These are phyloP conservation scores for Debaryomyces tyrocola DNA, from an alignment of 805 yeast species.

Conservation along the genomic window DNA sequence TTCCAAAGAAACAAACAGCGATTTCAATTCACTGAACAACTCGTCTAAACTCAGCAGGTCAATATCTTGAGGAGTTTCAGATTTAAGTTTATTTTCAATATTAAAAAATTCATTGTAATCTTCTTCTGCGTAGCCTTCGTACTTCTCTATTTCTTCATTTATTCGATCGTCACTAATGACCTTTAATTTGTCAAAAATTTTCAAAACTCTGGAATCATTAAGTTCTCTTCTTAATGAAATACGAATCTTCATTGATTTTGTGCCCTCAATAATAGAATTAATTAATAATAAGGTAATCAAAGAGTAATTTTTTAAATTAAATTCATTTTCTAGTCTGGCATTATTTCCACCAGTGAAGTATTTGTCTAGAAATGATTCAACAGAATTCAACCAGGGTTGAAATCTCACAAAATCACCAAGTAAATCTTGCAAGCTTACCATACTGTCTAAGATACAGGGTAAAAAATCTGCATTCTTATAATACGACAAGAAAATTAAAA, in stretches of 20 bases:
- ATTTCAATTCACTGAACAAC: conserved; percentile 12
- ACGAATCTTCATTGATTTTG: conserved; percentile 25
- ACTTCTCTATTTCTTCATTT: conserved; percentile 37
- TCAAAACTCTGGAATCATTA: conserved; percentile 32
- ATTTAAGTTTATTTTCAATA: neutral
- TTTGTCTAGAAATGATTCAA: conserved; percentile 36
- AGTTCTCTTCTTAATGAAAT: conserved; percentile 35
- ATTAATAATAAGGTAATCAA: conserved; percentile 37
- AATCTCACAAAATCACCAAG: conserved; percentile 35
- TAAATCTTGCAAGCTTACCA: conserved; percentile 33
- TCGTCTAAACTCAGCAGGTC: conserved; percentile 12
- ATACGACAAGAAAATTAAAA: conserved; percentile 36
- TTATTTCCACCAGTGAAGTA: conserved; percentile 13
- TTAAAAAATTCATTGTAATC: conserved; percentile 29
- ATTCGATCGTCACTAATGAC: conserved; percentile 29
- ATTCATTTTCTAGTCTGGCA: conserved; percentile 9
- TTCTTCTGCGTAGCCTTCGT: conserved; percentile 39
- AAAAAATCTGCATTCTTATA: conserved; percentile 24
- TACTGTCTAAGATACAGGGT: conserved; percentile 28
- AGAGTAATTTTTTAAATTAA: conserved; percentile 30
- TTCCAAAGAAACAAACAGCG: neutral
- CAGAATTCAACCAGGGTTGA: conserved; percentile 42
- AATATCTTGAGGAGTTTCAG: neutral
- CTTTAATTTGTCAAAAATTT: conserved; percentile 35
- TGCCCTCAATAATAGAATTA: conserved; percentile 31